Evolutionary conservation across 2,329 filamentous ascomycete species (phyloP), one percentile per base, ranked within the genome.

Genomic region (Colletotrichum tabaci): DNA sequence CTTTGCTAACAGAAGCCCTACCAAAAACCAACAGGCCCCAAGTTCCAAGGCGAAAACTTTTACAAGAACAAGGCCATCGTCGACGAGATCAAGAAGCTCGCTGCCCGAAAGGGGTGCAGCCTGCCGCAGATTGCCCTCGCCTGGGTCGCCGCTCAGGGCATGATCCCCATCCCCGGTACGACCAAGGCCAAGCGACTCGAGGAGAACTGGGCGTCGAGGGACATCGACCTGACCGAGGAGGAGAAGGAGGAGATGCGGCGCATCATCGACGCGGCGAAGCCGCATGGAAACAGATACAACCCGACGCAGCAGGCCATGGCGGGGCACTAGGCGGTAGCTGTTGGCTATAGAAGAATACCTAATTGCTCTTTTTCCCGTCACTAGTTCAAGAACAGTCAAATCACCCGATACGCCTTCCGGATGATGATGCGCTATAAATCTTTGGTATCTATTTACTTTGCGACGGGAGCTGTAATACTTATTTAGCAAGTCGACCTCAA

Each of bases 151-250:
- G 75, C 81, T 76, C 80, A 84, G 50, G 80, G 80, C 0, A 76
- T 84, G 76, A 84, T 87, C 70, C 77, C 84, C 0, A 86, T 86
- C 60, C 84, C 85, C 0, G 85, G 85, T 2, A 85, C 83, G 0
- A 85, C 83, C 0, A 85, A 84, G 72, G 67, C 79, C 0, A 58
- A 71, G 4, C 78, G 84, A 0, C 60, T 84, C 8, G 82, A 83
- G 57, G 80, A 84, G 61, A 85, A 84, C 66, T 83, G 79, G 79
- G 76, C 76, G 0, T 83, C 81, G 1, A 70, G 80, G 30, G 75
- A 83, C 12, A 73, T 84, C 56, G 77, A 81, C 2, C 67, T 84
- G 47, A 81, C 78, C 0, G 78, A 81, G 26, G 80, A 82, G 40
- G 84, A 85, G 61, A 75, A 78, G 72, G 55, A 74, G 44, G 81